These are phyloP conservation scores for Vaccinium myrtillus DNA, from an alignment of 148 eudicot genomes.

Conservation along the genomic window DNA sequence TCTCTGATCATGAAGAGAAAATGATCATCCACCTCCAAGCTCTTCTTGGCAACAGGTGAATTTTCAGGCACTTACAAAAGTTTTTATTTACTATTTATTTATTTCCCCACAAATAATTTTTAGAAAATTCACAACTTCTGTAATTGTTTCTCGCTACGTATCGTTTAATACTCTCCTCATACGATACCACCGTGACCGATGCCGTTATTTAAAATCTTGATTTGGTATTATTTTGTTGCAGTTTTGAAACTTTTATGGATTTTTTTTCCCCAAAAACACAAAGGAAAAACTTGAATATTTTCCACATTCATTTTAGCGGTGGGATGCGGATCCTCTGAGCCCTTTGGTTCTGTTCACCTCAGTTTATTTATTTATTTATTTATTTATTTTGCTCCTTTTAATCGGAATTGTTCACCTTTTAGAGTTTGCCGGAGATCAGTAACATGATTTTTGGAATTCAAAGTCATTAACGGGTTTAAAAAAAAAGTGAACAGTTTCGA, in stretches of 20 bases:
- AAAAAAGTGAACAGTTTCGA: too few relatives aligned
- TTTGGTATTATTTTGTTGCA: background rate
- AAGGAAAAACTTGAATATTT: background rate
- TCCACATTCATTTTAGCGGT: background rate
- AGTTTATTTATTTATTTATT: background rate
- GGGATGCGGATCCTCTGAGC: background rate
- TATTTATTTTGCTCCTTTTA: too few relatives aligned
- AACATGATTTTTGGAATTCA: too few relatives aligned
- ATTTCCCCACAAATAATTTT: too few relatives aligned
- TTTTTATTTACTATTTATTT: too few relatives aligned
- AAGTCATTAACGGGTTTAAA: background rate
- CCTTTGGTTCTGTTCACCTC: background rate
- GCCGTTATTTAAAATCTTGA: background rate
- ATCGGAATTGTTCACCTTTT: background rate
- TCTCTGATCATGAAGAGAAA: conserved; percentile 78
- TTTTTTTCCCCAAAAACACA: background rate
- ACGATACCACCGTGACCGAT: too few relatives aligned
- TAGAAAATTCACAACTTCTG: too few relatives aligned
- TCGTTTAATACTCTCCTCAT: too few relatives aligned
- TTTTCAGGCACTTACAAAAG: too few relatives aligned
- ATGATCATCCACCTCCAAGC: conserved; percentile 94
- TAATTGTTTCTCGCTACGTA: too few relatives aligned
- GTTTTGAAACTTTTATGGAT: background rate
- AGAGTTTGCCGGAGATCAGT: background rate
- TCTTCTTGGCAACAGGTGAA: conserved; percentile 80